Evolutionary conservation across 305 asterid genomes (phyloP), one percentile per base, ranked within the genome.

Genomic region (Petunia hybrid): DNA sequence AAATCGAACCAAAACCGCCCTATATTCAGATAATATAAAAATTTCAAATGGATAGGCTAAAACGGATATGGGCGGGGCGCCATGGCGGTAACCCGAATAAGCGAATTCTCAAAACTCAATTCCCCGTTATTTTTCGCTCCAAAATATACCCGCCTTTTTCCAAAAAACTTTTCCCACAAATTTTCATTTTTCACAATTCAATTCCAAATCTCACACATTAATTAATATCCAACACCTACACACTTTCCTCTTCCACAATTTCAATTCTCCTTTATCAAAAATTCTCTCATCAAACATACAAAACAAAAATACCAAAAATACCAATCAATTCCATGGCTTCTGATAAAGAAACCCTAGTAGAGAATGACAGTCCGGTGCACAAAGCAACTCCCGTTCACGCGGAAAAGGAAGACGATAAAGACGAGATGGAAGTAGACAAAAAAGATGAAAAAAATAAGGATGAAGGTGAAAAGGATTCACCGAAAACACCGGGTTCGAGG

Each of bases 401-500:
- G 5, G 83, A 38, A 40, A 60, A 48, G 51, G 66, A 57, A 1
- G 41, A 61, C 14, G 61, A 76, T 3, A 22, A 22, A 7, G 77
- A 74, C 5, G 80, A 38, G 7, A 67, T 66, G 64, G 81, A 76
- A 13, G 84, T 42, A 38, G 88, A 76, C 35, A 85, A 75, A 0
- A 85, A 45, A 55, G 85, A 70, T 13, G 83, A 82, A 61, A 86
- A 77, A 5, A 89, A 77, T 73, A 83, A 80, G 62, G 79, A 56
- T 57, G 86, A 78, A 77, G 84, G 12, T 77, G 80, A 83, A 76
- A 80, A 84, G 8, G 87, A 36, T 57, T 80, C 93, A 5, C 94
- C 92, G 0, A 86, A 77, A 82, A 85, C 93, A 8, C 93, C 93
- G 0, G 70, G 82, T 39, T 87, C 92, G 4, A 89, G 99, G 86